Base-by-base conservation (phyloP, 371 early-diverging fungal genomes). In the Saksenaea vasiformis region DNA sequence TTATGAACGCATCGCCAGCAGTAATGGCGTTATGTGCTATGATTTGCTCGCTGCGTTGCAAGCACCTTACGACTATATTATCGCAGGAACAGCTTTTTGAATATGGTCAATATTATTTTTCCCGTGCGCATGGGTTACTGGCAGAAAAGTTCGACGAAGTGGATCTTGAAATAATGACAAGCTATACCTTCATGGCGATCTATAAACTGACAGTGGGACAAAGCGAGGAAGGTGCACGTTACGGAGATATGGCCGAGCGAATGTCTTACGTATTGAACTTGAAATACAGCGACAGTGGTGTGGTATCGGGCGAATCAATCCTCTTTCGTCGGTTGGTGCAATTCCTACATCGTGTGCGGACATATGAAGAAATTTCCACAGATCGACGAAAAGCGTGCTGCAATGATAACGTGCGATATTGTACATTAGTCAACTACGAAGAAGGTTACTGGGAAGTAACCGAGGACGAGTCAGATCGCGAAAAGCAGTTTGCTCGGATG, bases 11-110 rank as follows among this genome's bases (percentile, higher is more conserved):
- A 0, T 73, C 78, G 2, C 70, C 78, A 35, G 74, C 66, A 1
- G 71, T 72, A 13, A 61, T 74, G 63, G 70, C 78, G 0, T 19
- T 76, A 1, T 80, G 80, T 28, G 69, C 72, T 10, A 24, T 54
- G 10, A 64, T 70, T 10, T 68, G 68, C 19, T 64, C 69, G 15
- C 37, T 54, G 8, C 59, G 62, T 7, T 80, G 80, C 22, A 66
- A 66, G n/a, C 80, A 80, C 43, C 26, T 69, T 0, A 0, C 11
- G 0, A 5, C 11, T 0, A 43, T 70, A 2, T 8, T 78, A 9
- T 70, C 76, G 10, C 31, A 2, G 59, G 69, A 0, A 62, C n/a
- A 60, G 8, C 41, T 55, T n/a, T 26, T 39, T 10, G 54, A 60
- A 28, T 36, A 57, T 8, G 64, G 44, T 14, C 56, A 56, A 31